Conservation (phyloP, 2,329 filamentous ascomycete genomes). For the Fusarium fujikuroi region DNA sequence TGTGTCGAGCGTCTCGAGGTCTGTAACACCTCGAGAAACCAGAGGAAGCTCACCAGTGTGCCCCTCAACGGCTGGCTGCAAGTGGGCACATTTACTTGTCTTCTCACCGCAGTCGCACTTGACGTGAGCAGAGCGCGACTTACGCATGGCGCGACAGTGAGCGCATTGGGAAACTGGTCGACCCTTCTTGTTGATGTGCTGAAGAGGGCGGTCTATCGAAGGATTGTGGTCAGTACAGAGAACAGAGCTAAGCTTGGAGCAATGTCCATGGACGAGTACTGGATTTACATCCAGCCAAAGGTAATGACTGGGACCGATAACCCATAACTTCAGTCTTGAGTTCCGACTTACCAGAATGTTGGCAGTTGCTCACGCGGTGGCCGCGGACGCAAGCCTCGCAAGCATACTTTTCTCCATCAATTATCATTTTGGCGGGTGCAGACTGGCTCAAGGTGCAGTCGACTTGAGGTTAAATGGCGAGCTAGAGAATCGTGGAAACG, state of each 20-base stretch:
- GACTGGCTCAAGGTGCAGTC: constrained; percentile 17
- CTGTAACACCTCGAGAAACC: constrained; percentile 9
- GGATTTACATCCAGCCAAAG: neutral
- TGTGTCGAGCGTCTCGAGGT: constrained; percentile 10
- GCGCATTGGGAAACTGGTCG: constrained; percentile 97
- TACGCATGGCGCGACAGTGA: constrained; percentile 95
- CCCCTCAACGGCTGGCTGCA: constrained; percentile 66
- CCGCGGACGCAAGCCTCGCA: constrained; percentile 98
- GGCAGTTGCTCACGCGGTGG: constrained; percentile 98
- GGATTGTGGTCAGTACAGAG: constrained; percentile 40
- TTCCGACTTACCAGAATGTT: constrained; percentile 81
- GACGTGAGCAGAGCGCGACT: constrained; percentile 92
- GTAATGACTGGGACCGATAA: neutral
- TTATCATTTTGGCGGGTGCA: constrained; percentile 69
- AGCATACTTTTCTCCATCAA: constrained; percentile 96
- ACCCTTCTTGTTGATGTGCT: constrained; percentile 97
- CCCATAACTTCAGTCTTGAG: neutral
- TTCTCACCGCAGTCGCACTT: constrained; percentile 98
- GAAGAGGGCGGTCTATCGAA: constrained; percentile 81
- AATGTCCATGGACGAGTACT: neutral
- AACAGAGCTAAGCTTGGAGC: neutral
- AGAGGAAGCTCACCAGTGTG: constrained; percentile 64
- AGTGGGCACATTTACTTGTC: constrained; percentile 74
- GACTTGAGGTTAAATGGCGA: constrained; percentile 8
- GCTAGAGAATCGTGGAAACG: constrained; percentile 3